These are phyloP conservation scores for Kazachstania africana DNA, from an alignment of 805 yeast genomes.

Conservation along the genomic window DNA sequence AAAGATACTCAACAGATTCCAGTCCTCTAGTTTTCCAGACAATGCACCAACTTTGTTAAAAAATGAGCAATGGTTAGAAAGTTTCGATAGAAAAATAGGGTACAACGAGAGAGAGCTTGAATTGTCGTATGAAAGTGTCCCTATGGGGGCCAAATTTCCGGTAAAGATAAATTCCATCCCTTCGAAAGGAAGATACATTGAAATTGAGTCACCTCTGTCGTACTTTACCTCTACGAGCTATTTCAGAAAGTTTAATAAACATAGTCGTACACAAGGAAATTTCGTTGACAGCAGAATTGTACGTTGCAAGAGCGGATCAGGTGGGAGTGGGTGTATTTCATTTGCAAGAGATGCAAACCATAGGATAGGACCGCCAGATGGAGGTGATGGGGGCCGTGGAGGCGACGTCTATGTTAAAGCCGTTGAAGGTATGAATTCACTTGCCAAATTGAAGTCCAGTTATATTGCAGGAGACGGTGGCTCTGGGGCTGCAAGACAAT, in stretches of 20 bases:
- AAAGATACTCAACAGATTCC: too few relatives aligned
- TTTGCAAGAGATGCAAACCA: constrained; percentile 79
- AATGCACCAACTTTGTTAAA: constrained; percentile 33
- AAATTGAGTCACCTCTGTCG: constrained; percentile 14
- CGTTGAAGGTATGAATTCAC: constrained; percentile 53
- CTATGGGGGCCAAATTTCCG: too few relatives aligned
- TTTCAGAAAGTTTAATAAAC: constrained; percentile 29
- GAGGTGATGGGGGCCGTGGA: constrained; percentile 98
- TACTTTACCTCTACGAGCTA: constrained; percentile 21
- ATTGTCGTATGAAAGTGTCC: too few relatives aligned
- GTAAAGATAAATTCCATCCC: too few relatives aligned
- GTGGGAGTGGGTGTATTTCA: constrained; percentile 82
- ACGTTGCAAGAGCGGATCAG: constrained; percentile 61
- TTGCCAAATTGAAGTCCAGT: constrained; percentile 55
- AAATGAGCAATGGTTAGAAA: constrained; percentile 33
- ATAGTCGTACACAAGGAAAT: constrained; percentile 30
- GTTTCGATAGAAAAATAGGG: constrained; percentile 4
- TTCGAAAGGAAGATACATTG: too few relatives aligned
- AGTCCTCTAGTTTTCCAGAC: constrained; percentile 20
- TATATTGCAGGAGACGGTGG: constrained; percentile 67
- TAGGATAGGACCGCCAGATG: constrained; percentile 89
- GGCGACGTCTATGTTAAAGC: constrained; percentile 82
- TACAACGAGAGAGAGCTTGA: too few relatives aligned
- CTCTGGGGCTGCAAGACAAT: constrained; percentile 60
- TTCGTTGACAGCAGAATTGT: constrained; percentile 58